phyloP scores from a whole-genome alignment of 176 grass and related monocot genomes.

The Raddia guianensis region DNA sequence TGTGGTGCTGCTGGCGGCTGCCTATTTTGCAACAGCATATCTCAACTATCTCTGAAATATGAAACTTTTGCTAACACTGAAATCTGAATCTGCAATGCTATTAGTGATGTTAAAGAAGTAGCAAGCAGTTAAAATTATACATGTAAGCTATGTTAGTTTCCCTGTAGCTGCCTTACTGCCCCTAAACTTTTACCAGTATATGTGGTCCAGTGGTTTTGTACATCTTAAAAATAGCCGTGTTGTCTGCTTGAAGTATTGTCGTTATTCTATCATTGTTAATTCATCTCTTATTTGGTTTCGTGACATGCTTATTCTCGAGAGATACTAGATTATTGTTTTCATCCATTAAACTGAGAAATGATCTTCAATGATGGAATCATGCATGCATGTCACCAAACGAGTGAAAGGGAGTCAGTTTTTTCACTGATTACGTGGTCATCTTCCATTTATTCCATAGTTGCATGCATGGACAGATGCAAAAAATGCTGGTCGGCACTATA shows the following conservation, averaged over 20 bases:
- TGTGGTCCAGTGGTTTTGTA: slow-evolving; percentile 25
- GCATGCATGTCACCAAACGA: neutral
- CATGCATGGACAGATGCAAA: too few relatives aligned
- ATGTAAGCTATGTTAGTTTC: slow-evolving; percentile 42
- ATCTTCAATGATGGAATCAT: neutral
- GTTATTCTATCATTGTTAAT: neutral
- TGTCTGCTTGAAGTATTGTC: slow-evolving; percentile 17
- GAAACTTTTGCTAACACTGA: slow-evolving; percentile 39
- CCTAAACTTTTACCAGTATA: slow-evolving; percentile 9
- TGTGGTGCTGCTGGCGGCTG: neutral
- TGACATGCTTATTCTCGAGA: neutral
- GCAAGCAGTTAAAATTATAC: slow-evolving; percentile 49
- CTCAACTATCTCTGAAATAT: slow-evolving; percentile 9
- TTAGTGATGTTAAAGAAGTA: slow-evolving; percentile 32
- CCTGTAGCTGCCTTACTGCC: slow-evolving; percentile 11
- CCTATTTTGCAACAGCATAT: neutral
- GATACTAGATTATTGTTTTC: neutral
- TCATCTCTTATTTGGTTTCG: neutral
- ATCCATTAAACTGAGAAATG: neutral
- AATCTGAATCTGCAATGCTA: slow-evolving; percentile 29
- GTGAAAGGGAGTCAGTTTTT: neutral
- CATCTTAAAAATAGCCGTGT: neutral
- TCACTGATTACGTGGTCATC: neutral
- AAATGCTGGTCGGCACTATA: too few relatives aligned
- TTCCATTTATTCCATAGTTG: too few relatives aligned